Conservation (phyloP, 768 basidiomycete genomes). For the Termitomyces sp. region DNA sequence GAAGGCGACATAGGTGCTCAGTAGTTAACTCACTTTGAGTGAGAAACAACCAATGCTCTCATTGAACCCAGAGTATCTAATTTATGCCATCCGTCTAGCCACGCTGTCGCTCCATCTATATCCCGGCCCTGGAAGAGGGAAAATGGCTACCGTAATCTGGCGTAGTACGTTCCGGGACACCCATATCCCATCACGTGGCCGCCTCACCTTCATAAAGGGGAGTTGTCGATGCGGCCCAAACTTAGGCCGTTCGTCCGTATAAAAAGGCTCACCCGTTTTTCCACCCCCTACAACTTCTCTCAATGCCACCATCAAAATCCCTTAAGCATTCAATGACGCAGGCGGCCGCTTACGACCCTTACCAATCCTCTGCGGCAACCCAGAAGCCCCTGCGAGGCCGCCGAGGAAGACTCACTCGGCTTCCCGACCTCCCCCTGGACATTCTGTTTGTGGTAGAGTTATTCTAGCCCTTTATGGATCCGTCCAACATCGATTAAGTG, state of each 20-base stretch:
- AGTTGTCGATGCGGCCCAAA: conserved; percentile 6
- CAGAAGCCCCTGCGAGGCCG: conserved; percentile 4
- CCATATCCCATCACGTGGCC: conserved; percentile 12
- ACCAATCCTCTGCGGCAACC: not conserved
- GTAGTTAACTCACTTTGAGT: not conserved
- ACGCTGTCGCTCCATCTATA: conserved; percentile 7
- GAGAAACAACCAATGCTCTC: conserved; percentile 1
- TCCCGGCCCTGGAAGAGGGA: conserved; percentile 9
- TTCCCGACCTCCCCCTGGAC: conserved; percentile 13
- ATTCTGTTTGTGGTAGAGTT: conserved; percentile 12
- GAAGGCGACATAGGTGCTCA: not conserved
- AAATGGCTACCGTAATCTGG: conserved; percentile 1
- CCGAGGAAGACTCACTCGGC: conserved; percentile 7
- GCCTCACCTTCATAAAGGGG: conserved; percentile 13
- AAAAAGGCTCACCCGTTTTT: not conserved
- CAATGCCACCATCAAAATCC: conserved; percentile 3
- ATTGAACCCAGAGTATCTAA: not conserved
- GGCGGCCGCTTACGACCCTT: not conserved
- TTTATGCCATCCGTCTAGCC: conserved; percentile 5
- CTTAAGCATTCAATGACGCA: not conserved
- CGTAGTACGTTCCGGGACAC: conserved; percentile 1
- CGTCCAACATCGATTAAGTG: not conserved
- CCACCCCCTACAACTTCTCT: not conserved
- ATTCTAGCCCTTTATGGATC: not conserved
- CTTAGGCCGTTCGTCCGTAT: not conserved